These are phyloP conservation scores for Madurella mycetomatis DNA, from an alignment of 2,329 filamentous ascomycete genomes.

Conservation along the genomic window DNA sequence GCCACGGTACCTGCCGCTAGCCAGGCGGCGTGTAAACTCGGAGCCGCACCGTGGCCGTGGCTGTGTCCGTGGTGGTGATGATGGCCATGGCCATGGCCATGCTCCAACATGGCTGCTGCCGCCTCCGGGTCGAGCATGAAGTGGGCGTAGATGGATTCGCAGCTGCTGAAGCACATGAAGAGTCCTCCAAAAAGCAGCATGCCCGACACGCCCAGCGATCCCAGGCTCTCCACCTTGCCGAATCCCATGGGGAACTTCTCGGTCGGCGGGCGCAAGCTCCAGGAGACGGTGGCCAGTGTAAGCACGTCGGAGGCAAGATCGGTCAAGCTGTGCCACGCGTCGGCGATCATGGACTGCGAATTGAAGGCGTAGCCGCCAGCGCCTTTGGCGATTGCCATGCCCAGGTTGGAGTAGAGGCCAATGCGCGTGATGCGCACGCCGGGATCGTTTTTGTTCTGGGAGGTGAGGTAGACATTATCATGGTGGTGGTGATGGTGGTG, in stretches of 20 bases:
- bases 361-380: constrained; percentile 91
- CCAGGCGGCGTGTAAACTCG: constrained; percentile 93
- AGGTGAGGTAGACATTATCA: constrained; percentile 79
- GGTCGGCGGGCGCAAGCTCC: constrained; percentile 81
- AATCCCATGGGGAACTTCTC: constrained; percentile 84
- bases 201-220: constrained; percentile 86
- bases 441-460: constrained; percentile 81
- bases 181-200: constrained; percentile 85
- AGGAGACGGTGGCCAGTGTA: constrained; percentile 90
- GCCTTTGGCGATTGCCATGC: constrained; percentile 92
- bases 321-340: constrained; percentile 92
- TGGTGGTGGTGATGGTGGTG: constrained; percentile 71
- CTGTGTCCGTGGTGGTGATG: constrained; percentile 63
- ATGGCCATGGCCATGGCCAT: constrained; percentile 58
- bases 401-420: constrained; percentile 81
- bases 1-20: constrained; percentile 83
- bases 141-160: constrained; percentile 65
- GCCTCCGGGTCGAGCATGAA: constrained; percentile 62
- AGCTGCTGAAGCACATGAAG: constrained; percentile 82
- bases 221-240: constrained; percentile 95
- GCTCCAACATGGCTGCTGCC: constrained; percentile 48
- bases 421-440: constrained; percentile 91
- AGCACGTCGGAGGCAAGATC: constrained; percentile 93
- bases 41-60: constrained; percentile 49
- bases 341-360: constrained; percentile 86